Evolutionary conservation across 148 eudicot species (phyloP).

Genomic region (Arbutus unedo): DNA sequence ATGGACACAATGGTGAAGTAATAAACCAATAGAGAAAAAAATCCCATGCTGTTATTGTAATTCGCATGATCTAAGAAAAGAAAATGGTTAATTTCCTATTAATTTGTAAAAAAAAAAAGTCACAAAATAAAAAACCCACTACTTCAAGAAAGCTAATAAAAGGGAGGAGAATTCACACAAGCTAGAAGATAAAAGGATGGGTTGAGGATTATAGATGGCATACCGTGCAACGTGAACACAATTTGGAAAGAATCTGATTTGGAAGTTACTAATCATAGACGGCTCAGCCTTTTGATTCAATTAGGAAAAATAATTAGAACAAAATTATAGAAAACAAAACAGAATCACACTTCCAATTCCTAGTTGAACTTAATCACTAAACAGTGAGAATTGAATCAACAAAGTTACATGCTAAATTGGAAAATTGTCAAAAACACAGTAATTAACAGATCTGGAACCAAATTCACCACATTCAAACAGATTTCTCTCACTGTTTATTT

Average conservation of each 20-base stretch:
- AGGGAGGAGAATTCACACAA: no score
- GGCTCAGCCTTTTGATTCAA: not conserved
- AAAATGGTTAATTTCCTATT: no score
- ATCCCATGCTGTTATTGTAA: no score
- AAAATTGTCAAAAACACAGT: not conserved
- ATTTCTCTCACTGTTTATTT: slow-evolving; percentile 44
- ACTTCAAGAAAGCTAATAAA: not conserved
- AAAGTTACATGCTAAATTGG: not conserved
- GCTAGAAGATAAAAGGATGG: no score
- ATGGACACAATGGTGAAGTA: no score
- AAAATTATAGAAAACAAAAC: not conserved
- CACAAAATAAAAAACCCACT: not conserved
- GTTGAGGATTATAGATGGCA: not conserved
- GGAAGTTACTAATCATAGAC: not conserved
- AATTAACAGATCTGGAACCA: not conserved
- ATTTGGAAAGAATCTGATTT: not conserved
- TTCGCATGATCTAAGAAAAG: no score
- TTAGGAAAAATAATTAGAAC: no score
- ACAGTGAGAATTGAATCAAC: no score
- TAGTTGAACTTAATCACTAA: not conserved
- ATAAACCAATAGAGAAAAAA: no score
- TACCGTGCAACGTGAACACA: not conserved
- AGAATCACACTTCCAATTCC: not conserved
- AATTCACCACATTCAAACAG: slow-evolving; percentile 11
- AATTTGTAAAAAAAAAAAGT: no score